Conservation (phyloP, 2,329 filamentous ascomycete genomes). For the Fusarium subglutinans region DNA sequence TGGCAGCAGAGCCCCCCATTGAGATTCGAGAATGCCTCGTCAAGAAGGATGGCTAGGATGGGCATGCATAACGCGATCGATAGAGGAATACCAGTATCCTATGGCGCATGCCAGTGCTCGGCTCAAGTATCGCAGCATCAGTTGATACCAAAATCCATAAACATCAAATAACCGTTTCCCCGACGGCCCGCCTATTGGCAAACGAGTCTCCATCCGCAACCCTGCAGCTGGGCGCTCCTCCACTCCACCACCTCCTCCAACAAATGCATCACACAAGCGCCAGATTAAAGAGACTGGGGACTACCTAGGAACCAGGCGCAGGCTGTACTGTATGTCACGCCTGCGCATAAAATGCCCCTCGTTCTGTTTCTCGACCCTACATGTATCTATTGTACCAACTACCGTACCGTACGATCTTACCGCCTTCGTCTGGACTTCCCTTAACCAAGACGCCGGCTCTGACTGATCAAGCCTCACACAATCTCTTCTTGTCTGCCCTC, state of each 20-base stretch:
- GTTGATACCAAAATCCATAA: neutral
- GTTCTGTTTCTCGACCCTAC: constrained; percentile 25
- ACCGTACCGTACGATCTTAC: constrained; percentile 27
- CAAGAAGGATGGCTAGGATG: neutral
- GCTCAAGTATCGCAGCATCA: constrained; percentile 16
- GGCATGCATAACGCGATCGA: constrained; percentile 7
- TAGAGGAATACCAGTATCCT: constrained; percentile 23
- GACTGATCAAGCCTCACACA: constrained; percentile 39
- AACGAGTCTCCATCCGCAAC: neutral
- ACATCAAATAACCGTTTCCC: constrained; percentile 29
- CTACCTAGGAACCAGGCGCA: constrained; percentile 7
- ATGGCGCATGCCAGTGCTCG: neutral
- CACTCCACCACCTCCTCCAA: constrained; percentile 2
- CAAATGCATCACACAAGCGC: constrained; percentile 37
- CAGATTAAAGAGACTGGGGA: constrained; percentile 20
- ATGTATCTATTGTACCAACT: constrained; percentile 12
- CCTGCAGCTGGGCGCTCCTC: constrained; percentile 13
- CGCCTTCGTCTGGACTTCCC: constrained; percentile 31
- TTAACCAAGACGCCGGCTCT: constrained; percentile 29
- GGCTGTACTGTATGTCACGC: constrained; percentile 36
- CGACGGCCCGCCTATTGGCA: constrained; percentile 4
- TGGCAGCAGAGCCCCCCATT: constrained; percentile 27
- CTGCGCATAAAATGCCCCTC: constrained; percentile 34
- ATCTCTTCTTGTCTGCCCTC: constrained; percentile 22
- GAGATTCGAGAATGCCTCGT: constrained; percentile 40